These are phyloP conservation scores for Tieghemiomyces parasiticus DNA, from an alignment of 192 early-diverging fungal species.

Conservation along the genomic window DNA sequence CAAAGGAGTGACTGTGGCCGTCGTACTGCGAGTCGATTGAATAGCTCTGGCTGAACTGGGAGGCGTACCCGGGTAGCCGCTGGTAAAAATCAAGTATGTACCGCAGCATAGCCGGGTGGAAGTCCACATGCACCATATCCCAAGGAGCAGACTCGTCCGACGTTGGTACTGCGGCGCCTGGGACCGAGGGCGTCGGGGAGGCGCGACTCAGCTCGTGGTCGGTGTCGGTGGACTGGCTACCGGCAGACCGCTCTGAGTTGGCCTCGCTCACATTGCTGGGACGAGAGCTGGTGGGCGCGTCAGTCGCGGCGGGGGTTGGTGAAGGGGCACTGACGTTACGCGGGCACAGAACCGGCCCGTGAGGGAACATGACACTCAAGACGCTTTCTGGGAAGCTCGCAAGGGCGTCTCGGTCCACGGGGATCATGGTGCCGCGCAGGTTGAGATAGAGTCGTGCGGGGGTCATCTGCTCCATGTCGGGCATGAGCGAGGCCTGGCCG, in stretches of 20 bases:
- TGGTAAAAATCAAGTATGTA: constrained; percentile 29
- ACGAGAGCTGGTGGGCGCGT: background rate
- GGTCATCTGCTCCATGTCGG: too few species aligned
- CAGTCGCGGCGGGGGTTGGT: background rate
- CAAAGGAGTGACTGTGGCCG: background rate
- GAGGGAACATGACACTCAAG: constrained; percentile 45
- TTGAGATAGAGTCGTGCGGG: constrained; percentile 37
- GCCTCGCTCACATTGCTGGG: background rate
- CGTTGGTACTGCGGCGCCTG: too few species aligned
- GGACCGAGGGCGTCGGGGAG: too few species aligned
- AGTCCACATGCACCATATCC: constrained; percentile 22
- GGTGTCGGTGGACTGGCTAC: background rate
- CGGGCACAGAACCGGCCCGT: constrained; percentile 31
- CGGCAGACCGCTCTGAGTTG: background rate
- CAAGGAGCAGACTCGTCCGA: background rate
- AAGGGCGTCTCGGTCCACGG: constrained; percentile 38
- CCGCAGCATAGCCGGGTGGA: constrained; percentile 30
- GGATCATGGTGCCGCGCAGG: constrained; percentile 34
- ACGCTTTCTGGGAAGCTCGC: constrained; percentile 41
- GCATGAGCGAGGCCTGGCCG: too few species aligned
- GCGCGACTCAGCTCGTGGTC: background rate
- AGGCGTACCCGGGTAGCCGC: constrained; percentile 16
- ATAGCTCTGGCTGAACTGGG: constrained; percentile 10
- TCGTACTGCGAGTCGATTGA: background rate
- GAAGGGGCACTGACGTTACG: too few species aligned